Base-by-base conservation (phyloP, 208 protist species). In the Acanthamoeba lenticulata region DNA sequence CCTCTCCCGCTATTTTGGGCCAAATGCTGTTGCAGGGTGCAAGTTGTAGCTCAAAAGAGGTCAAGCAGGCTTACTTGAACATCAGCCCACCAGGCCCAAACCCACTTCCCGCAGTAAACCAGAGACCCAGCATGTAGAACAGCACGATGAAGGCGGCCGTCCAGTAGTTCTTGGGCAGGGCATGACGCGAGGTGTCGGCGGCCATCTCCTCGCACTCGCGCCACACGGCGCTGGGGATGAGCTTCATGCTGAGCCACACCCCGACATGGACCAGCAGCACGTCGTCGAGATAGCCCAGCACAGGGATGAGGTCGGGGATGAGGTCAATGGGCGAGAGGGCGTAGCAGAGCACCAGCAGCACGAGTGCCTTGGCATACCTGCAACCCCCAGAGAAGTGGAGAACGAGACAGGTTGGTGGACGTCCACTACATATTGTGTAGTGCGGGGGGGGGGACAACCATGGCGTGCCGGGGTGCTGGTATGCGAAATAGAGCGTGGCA, bases 221-320 rank as follows among this genome's bases (percentile, higher is more conserved):
- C 69, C 69, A 79, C 11, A 79, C 69, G 69, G 4, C 24, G 24
- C 5, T 29, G 81, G 81, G 81, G 52, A 89, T 89, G 49, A 89
- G 81, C 81, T 89, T 29, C 9, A 89, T 60, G 27, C 29, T 62
- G 13, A 65, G 32, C 81, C 81, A 89, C 17, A 89, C n/a, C 13
- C 81, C 81, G 52, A 89, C 17, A 4, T 13, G 81, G 40, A 89
- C 81, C 3, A 89, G 36, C 40, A 89, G 4, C 11, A 89, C 6
- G 81, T 89, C 81, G 52, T 89, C 81, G 24, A 89, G 81, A 6
- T 62, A 42, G 81, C 81, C 81, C 11, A 89, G 34, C 7, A 89
- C 52, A 7, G 81, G 81, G 52, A 89, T 89, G 81, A 89, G 60
- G 81, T 89, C 81, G 7, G 81, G 81, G 52, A 89, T 89, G 17